Conservation (phyloP, 2,329 filamentous ascomycete species). For the Ploettnerulaceae sp. region DNA sequence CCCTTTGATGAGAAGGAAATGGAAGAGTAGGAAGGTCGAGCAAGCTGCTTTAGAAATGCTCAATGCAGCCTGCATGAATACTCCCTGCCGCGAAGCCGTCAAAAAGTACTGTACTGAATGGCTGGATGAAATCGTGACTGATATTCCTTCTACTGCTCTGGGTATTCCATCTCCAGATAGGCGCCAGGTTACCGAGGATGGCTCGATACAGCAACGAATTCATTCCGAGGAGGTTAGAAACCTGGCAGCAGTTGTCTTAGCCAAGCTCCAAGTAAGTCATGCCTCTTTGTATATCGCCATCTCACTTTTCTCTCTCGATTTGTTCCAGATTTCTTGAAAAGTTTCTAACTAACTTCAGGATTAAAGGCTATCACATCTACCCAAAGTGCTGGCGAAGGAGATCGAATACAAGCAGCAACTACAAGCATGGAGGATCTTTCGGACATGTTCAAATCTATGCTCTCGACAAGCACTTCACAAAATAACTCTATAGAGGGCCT, state of each 20-base stretch:
- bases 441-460: constrained; percentile 60
- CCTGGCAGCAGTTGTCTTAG: constrained; percentile 68
- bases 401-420: constrained; percentile 44
- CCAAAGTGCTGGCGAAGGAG: constrained; percentile 30
- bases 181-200: constrained; percentile 26
- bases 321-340: constrained; percentile 19
- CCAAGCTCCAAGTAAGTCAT: constrained; percentile 60
- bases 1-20: constrained; percentile 70
- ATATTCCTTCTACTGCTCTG: constrained; percentile 54
- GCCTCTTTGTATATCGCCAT: constrained; percentile 1
- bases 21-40: constrained; percentile 82
- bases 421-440: constrained; percentile 63
- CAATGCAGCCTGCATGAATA: constrained; percentile 85
- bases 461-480: constrained; percentile 54
- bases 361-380: constrained; percentile 33
- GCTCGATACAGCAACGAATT: constrained; percentile 30
- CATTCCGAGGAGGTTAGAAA: constrained; percentile 60
- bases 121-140: constrained; percentile 78
- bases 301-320: background rate
- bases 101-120: constrained; percentile 80
- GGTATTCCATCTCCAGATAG: constrained; percentile 25
- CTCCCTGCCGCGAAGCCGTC: constrained; percentile 75
- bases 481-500: constrained; percentile 82
- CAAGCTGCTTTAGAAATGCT: constrained; percentile 83
- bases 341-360: constrained; percentile 34